Evolutionary conservation across 352 stramenopile genomes (phyloP).

Genomic region (Phytophthora constricta): DNA sequence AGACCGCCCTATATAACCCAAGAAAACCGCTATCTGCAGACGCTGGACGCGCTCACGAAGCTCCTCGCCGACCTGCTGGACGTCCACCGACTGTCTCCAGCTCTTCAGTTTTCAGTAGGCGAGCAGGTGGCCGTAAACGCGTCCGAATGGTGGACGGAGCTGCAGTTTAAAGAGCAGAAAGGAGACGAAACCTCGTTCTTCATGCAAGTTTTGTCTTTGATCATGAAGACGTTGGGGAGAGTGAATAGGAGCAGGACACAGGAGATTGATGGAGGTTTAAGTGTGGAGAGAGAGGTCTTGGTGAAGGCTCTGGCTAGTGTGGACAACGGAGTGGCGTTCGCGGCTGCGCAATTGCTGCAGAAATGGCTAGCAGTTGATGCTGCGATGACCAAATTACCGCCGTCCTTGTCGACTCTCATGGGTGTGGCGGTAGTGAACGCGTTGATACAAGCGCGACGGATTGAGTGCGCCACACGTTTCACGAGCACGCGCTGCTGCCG

Average conservation of each 20-base stretch:
- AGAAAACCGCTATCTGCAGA: conserved; percentile 36
- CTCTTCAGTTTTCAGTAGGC: conserved; percentile 40
- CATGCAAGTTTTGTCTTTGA: conserved; percentile 29
- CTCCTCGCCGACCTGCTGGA: conserved; percentile 42
- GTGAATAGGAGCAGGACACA: conserved; percentile 16
- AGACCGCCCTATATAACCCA: no score
- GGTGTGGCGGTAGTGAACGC: conserved; percentile 44
- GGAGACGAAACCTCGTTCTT: conserved; percentile 14
- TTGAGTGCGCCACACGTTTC: conserved; percentile 48
- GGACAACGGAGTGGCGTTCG: conserved; percentile 36
- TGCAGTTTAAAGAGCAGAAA: conserved; percentile 34
- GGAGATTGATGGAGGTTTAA: not conserved
- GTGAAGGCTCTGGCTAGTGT: conserved; percentile 24
- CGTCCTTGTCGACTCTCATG: conserved; percentile 25
- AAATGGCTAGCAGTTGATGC: conserved; percentile 34
- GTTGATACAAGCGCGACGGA: conserved; percentile 35
- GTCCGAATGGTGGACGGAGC: conserved; percentile 50
- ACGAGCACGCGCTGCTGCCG: conserved; percentile 46
- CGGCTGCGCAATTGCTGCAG: conserved; percentile 38
- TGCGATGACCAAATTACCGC: conserved; percentile 8
- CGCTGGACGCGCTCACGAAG: conserved; percentile 36
- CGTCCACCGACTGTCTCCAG: conserved; percentile 47
- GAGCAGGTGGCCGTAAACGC: conserved; percentile 42
- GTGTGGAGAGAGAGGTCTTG: not conserved
- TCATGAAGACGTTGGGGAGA: conserved; percentile 29